phyloP scores from a whole-genome alignment of 345 rosid genomes.

The Erodium maritimum region DNA sequence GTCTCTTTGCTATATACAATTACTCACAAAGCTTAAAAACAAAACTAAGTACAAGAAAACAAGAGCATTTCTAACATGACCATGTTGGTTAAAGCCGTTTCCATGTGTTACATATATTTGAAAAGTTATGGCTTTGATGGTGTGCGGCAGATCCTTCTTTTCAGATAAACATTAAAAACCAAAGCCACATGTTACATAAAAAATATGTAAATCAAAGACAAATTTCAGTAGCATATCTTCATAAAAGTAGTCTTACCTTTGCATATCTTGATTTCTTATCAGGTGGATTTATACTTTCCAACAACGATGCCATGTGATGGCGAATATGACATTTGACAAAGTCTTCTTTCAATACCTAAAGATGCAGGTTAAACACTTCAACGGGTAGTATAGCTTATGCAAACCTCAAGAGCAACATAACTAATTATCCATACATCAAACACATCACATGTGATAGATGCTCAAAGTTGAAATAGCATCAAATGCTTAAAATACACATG shows the following conservation, averaged over 20 bases:
- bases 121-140: neutral
- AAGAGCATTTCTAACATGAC: neutral
- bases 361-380: neutral
- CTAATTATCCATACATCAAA: neutral
- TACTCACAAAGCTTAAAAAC: neutral
- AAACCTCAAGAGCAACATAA: neutral
- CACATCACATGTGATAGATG: neutral
- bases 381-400: neutral
- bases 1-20: neutral
- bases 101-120: neutral
- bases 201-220: neutral
- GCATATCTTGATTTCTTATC: constrained; percentile 26
- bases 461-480: neutral
- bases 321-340: constrained; percentile 65
- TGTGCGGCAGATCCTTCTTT: neutral
- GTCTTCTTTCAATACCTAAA: constrained; percentile 77
- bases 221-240: neutral
- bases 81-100: neutral
- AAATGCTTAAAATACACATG: neutral
- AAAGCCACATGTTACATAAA: neutral
- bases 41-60: neutral
- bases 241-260: constrained; percentile 33
- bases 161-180: neutral
- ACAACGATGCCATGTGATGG: constrained; percentile 42
- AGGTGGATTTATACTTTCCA: constrained; percentile 22